Conservation (phyloP, 1,284 basidiomycete genomes). For the Agroathelia rolfsii region DNA sequence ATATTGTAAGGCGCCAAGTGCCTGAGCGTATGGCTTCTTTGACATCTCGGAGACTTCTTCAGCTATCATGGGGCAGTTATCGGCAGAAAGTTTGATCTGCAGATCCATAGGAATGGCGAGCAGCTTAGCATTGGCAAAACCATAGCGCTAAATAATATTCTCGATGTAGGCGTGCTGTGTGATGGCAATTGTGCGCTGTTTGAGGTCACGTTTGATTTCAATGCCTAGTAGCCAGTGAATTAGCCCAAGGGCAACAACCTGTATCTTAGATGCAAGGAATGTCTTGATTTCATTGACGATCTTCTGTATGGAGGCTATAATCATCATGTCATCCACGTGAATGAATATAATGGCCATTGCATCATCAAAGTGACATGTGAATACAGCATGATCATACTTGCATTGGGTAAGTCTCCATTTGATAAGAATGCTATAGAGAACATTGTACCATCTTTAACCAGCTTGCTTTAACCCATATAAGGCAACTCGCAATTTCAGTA, state of each 20-base stretch:
- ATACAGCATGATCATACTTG: too few relatives aligned
- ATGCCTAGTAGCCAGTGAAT: slow-evolving; percentile 13
- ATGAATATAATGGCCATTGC: slow-evolving; percentile 20
- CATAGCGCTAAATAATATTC: slow-evolving; percentile 10
- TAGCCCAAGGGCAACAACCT: too few relatives aligned
- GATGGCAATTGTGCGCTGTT: slow-evolving; percentile 12
- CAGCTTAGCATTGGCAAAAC: slow-evolving; percentile 7
- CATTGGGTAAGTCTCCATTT: too few relatives aligned
- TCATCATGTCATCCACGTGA: slow-evolving; percentile 23
- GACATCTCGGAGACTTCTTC: slow-evolving; percentile 15
- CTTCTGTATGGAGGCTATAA: too few relatives aligned
- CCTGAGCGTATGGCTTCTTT: slow-evolving; percentile 18
- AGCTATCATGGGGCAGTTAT: slow-evolving; percentile 12
- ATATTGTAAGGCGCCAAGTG: slow-evolving; percentile 25
- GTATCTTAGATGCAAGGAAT: too few relatives aligned
- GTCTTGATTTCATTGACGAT: too few relatives aligned
- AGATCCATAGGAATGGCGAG: slow-evolving; percentile 24
- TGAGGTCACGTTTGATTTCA: slow-evolving; percentile 11
- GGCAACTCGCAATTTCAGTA: too few relatives aligned
- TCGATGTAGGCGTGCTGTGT: slow-evolving; percentile 14
- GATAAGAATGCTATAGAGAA: too few relatives aligned
- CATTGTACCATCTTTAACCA: too few relatives aligned
- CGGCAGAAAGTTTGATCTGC: slow-evolving; percentile 10
- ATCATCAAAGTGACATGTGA: too few relatives aligned
- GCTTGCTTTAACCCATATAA: too few relatives aligned